These are phyloP conservation scores for Scutellaria minor DNA, from an alignment of 257 asterid species.

Conservation along the genomic window DNA sequence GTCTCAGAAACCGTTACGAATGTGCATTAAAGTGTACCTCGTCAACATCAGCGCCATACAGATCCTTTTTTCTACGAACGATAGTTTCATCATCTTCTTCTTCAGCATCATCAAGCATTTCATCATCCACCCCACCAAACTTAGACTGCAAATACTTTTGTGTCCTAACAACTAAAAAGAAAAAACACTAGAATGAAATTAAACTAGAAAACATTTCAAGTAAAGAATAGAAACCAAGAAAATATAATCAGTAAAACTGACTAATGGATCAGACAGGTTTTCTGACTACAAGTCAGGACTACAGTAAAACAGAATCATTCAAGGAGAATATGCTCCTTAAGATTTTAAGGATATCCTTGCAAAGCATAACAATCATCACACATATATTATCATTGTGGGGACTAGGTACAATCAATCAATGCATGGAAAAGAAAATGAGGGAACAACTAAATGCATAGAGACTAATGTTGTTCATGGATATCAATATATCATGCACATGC, in stretches of 20 bases:
- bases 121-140: constrained; percentile 83
- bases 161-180: constrained; percentile 62
- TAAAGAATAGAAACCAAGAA: constrained; percentile 15
- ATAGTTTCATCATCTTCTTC: constrained; percentile 56
- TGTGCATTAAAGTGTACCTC: constrained; percentile 51
- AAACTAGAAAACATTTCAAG: constrained; percentile 20
- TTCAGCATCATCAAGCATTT: constrained; percentile 61
- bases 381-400: constrained; percentile 11
- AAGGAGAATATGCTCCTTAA: constrained; percentile 12
- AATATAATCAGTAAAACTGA: background rate
- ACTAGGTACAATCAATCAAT: background rate
- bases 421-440: background rate
- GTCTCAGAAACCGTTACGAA: background rate
- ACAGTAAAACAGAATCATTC: constrained; percentile 15
- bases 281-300: constrained; percentile 3
- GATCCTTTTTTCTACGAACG: constrained; percentile 45
- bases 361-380: constrained; percentile 10
- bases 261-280: background rate
- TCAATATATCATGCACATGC: background rate
- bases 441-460: background rate
- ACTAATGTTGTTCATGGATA: background rate
- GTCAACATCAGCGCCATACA: constrained; percentile 54
- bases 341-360: constrained; percentile 19
- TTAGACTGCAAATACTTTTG: constrained; percentile 59
- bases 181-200: constrained; percentile 26